These are phyloP conservation scores for Fusarium virguliforme DNA, from an alignment of 2,329 filamentous ascomycete species.

Conservation along the genomic window DNA sequence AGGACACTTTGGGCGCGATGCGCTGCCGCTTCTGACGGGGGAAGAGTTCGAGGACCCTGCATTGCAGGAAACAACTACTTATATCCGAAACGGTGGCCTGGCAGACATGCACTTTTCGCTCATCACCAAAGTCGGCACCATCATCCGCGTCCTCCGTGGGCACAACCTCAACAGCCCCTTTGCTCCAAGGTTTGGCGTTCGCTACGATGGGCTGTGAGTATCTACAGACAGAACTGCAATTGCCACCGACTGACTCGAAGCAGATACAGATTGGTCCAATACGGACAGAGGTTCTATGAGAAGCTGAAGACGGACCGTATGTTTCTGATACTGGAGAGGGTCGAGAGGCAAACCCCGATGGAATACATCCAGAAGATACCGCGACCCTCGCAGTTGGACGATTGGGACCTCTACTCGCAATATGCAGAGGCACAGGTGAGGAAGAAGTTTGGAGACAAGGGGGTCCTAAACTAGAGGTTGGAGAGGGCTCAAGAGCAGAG, in stretches of 20 bases:
- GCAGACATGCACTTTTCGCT: slow-evolving; percentile 66
- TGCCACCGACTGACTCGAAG: slow-evolving; percentile 15
- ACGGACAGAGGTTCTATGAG: slow-evolving; percentile 57
- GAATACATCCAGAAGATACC: slow-evolving; percentile 64
- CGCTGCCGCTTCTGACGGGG: slow-evolving; percentile 68
- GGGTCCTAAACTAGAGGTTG: slow-evolving; percentile 61
- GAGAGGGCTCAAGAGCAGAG: slow-evolving; percentile 53
- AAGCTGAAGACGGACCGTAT: slow-evolving; percentile 60
- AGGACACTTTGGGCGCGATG: slow-evolving; percentile 63
- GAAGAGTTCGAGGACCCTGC: slow-evolving; percentile 61
- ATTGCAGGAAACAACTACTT: slow-evolving; percentile 57
- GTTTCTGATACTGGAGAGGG: slow-evolving; percentile 64
- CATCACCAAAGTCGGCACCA: slow-evolving; percentile 65
- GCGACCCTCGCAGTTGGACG: slow-evolving; percentile 69
- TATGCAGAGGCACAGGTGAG: slow-evolving; percentile 62
- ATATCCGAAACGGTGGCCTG: slow-evolving; percentile 62
- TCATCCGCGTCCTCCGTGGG: slow-evolving; percentile 69
- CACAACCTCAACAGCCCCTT: slow-evolving; percentile 66
- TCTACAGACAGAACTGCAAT: neutral
- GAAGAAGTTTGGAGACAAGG: slow-evolving; percentile 57
- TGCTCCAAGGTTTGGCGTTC: slow-evolving; percentile 67
- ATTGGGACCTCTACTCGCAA: slow-evolving; percentile 68
- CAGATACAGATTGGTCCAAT: slow-evolving; percentile 67
- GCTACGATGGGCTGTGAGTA: slow-evolving; percentile 72
- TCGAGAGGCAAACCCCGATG: slow-evolving; percentile 60